Base-by-base conservation (phyloP, 2,329 filamentous ascomycete species). In the Coccinonectria pachysandricola region DNA sequence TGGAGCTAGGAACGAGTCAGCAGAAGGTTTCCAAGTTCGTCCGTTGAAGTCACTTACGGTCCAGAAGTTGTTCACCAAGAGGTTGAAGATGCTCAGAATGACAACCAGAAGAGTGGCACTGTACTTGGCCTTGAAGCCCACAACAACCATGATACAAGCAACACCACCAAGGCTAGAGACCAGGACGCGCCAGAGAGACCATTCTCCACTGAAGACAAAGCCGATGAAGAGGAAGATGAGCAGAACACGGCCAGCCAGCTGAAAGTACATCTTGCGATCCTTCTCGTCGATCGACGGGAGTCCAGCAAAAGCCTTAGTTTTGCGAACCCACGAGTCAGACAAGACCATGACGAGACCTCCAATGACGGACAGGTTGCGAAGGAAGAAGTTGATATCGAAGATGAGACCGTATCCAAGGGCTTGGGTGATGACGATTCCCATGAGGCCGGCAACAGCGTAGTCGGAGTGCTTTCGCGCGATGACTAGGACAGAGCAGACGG, bases 261-360 rank as follows among this genome's bases (percentile, higher is more conserved):
- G 91, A 64, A 98, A 92, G 70, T 98, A 98, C 88, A 96, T 96
- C 73, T 96, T 98, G 62, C 87, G 83, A 59, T 98, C 91, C 75
- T 96, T 96, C 69, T 98, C 91, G 54, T 96, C 91, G 27, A 98
- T 73, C 57, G 84, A 75, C 24, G 91, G 91, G 27, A 98, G 71
- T 24, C 91, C 91, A 24, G 91, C 91, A 37, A 94, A 94, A 3
- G 87, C 88, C 64, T 95, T 93, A 56, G 78, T 83, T 75, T 96
- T 96, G 62, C 87, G 81, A 39, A 95, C 86, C 86, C 88, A 96
- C 31, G 84, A 93, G 63, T 98, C 91, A 20, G 87, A 95, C 24
- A 98, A 71, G 12, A 98, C 91, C 91, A 98, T 96, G 46, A 98
- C 71, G 22, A 98, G 73, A 34, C 91, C 91, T 45, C 91, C 91